Evolutionary conservation across 768 basidiomycete genomes (phyloP), one percentile per base, ranked within the genome.

Genomic region (Suillus subaureus): DNA sequence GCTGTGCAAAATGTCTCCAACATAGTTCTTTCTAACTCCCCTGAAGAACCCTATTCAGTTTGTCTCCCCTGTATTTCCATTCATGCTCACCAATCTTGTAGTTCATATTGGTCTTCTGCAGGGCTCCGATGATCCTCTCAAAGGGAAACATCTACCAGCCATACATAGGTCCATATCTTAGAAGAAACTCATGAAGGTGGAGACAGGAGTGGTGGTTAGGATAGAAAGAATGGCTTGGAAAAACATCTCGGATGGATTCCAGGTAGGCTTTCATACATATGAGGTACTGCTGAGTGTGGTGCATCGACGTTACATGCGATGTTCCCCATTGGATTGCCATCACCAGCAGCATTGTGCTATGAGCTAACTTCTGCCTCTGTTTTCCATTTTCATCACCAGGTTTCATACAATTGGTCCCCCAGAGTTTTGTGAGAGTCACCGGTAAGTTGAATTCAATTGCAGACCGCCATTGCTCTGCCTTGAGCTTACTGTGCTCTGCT

Each of bases 141-240:
- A 77, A 76, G 3, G 74, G 73, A 61, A 78, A 80, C 54, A 74
- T 72, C 72, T 80, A 77, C 78, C 77, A 79, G 0, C 70, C 70
- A 64, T 76, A 72, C 37, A 73, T 66, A 5, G 79, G 80, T 0
- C 81, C 78, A 63, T 74, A 80, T 8, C 63, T 33, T 0, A 15
- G 15, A 2, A 79, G 57, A 57, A 74, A 77, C 2, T 71, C 65
- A 3, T 66, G 33, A 0, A 79, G 56, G 52, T 81, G 80, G 9
- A 80, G 61, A 2, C 74, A 67, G 28, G 71, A 54, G 61, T 81
- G 79, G 61, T 80, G 77, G 42, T 79, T 78, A 1, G 73, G 76
- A 2, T 64, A 26, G 49, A 72, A 63, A 1, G 15, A n/a, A 15
- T 72, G 69, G 3, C 65, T 47, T 2, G 70, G 71, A 61, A 71